Conservation (phyloP, 176 grass and related monocot species). For the Chrysopogon serrulatus region DNA sequence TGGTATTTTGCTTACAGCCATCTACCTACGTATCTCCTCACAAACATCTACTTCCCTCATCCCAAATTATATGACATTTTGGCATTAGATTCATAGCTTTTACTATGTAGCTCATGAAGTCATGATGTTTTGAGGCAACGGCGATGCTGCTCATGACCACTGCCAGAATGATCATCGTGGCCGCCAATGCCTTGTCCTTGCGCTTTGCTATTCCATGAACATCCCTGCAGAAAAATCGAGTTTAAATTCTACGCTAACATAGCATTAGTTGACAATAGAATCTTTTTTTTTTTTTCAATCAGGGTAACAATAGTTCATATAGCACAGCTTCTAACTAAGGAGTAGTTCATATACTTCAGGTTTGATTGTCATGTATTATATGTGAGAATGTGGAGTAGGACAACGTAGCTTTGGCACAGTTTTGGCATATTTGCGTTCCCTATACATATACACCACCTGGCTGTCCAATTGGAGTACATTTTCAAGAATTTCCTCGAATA, state of each 20-base stretch:
- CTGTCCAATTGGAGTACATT: no score
- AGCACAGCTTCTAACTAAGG: background rate
- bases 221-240: conserved; percentile 34
- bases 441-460: background rate
- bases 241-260: background rate
- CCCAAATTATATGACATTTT: conserved; percentile 10
- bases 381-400: background rate
- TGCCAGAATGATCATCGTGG: conserved; percentile 62
- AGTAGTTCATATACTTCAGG: background rate
- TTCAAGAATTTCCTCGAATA: no score
- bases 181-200: conserved; percentile 66
- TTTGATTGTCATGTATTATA: no score
- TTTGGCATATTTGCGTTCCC: background rate
- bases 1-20: background rate
- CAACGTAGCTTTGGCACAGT: background rate
- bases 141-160: conserved; percentile 72
- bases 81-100: background rate
- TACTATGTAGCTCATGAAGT: conserved; percentile 26
- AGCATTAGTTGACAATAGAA: background rate
- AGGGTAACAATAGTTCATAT: background rate
- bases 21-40: background rate
- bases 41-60: background rate
- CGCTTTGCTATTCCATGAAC: conserved; percentile 53
- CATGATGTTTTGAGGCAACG: conserved; percentile 74
- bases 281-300: background rate